phyloP scores from a whole-genome alignment of 1,284 basidiomycete species.

The Puccinia novopanici region DNA sequence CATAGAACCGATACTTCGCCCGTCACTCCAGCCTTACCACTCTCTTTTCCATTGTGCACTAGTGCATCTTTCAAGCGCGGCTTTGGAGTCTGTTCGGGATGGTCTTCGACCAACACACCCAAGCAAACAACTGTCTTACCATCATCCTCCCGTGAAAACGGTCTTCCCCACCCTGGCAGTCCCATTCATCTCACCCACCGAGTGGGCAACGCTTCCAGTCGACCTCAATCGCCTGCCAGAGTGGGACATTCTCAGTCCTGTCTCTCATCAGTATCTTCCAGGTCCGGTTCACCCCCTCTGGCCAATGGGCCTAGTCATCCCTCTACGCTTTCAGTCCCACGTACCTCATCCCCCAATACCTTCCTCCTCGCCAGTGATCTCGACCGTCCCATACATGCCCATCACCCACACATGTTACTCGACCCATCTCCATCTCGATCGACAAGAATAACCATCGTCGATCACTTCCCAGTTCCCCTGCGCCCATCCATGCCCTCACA shows the following conservation, averaged over 20 bases:
- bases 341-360: constrained; percentile 17
- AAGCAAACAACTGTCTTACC: background rate
- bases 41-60: background rate
- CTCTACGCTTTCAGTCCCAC: constrained; percentile 7
- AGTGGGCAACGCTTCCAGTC: background rate
- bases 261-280: constrained; percentile 18
- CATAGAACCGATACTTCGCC: constrained; percentile 2
- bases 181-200: background rate
- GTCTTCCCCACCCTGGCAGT: background rate
- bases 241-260: constrained; percentile 3
- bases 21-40: background rate
- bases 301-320: background rate
- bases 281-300: constrained; percentile 23
- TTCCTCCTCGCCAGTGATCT: background rate
- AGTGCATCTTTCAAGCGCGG: constrained; percentile 5
- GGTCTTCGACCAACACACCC: constrained; percentile 5
- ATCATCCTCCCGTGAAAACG: background rate
- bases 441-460: constrained; percentile 38
- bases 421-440: constrained; percentile 8
- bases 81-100: constrained; percentile 31
- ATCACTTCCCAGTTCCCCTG: constrained; percentile 44
- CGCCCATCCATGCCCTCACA: constrained; percentile 21
- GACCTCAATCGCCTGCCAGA: constrained; percentile 1
- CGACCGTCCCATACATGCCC: constrained; percentile 21
- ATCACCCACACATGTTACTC: constrained; percentile 44